Percentiles rank a stretch among this genome's conserved stretches.
Conservation (phyloP, 2,329 filamentous ascomycete species). For the Keithomyces neogunnii region DNA sequence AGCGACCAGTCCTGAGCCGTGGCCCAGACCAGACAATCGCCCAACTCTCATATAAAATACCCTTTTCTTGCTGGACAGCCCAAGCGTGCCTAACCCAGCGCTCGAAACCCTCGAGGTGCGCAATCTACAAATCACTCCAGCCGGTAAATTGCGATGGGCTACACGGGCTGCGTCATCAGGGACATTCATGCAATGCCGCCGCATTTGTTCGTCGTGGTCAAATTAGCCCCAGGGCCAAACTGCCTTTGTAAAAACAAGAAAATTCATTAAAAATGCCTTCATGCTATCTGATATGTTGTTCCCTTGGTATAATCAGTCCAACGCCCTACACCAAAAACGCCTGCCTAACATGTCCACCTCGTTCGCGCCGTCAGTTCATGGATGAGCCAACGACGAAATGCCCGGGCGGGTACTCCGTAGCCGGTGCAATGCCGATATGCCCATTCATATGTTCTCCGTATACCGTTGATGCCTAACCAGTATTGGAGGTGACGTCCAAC, state of each 20-base stretch:
- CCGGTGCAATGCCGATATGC: background rate
- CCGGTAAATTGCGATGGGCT: conserved; percentile 3
- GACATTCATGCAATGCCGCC: background rate
- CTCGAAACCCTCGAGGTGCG: too few species aligned
- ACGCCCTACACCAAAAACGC: conserved; percentile 24
- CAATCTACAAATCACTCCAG: background rate
- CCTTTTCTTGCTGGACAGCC: too few species aligned
- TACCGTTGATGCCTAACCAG: background rate
- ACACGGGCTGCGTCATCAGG: background rate
- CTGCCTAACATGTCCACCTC: conserved; percentile 10
- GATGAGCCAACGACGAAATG: background rate
- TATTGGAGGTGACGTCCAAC: background rate
- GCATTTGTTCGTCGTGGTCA: too few species aligned
- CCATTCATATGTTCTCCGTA: background rate
- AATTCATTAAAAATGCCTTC: conserved; percentile 6
- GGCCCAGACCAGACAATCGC: too few species aligned
- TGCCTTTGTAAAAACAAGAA: background rate
- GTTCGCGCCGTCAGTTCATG: background rate
- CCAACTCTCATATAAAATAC: too few species aligned
- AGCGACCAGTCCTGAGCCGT: too few species aligned
- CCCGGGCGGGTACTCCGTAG: background rate
- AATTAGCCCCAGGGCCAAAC: background rate
- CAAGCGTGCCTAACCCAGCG: too few species aligned
- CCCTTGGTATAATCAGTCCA: conserved; percentile 24
- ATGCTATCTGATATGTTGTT: conserved; percentile 6